Conservation (phyloP, 2,329 filamentous ascomycete genomes). For the Nemania sp. region DNA sequence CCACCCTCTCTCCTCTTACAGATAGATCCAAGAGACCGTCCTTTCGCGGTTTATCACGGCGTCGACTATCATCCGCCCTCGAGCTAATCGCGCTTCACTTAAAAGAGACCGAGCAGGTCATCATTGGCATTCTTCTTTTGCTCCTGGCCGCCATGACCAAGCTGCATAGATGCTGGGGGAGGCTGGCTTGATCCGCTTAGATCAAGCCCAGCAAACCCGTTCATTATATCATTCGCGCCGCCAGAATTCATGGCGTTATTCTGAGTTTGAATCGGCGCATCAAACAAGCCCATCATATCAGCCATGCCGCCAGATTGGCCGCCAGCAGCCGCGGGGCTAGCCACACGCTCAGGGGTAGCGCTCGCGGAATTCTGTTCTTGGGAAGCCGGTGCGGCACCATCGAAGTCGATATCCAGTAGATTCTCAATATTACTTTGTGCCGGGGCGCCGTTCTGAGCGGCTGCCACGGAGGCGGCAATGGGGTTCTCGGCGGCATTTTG, state of each 20-base stretch:
- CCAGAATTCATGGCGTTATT: constrained; percentile 56
- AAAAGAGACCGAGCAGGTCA: constrained; percentile 71
- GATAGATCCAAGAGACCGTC: constrained; percentile 31
- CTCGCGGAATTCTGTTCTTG: constrained; percentile 68
- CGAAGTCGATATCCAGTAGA: constrained; percentile 94
- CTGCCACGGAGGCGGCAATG: constrained; percentile 84
- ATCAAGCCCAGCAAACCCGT: constrained; percentile 86
- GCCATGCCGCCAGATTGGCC: constrained; percentile 63
- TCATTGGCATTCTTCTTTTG: constrained; percentile 63
- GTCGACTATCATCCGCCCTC: not conserved
- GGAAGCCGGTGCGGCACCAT: constrained; percentile 91
- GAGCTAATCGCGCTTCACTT: constrained; percentile 38
- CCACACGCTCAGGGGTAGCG: constrained; percentile 76
- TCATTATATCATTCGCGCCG: constrained; percentile 80
- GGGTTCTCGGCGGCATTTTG: constrained; percentile 94
- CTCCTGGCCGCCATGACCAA: constrained; percentile 55
- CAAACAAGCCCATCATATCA: constrained; percentile 77
- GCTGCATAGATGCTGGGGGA: constrained; percentile 72
- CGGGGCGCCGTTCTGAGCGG: constrained; percentile 68
- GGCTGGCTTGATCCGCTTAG: constrained; percentile 75
- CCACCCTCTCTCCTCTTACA: constrained; percentile 9
- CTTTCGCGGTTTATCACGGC: not conserved
- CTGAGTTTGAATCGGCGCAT: constrained; percentile 69
- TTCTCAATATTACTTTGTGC: constrained; percentile 89
- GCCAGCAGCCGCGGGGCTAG: constrained; percentile 66